These are phyloP conservation scores for Clonostachys rhizophaga DNA, from an alignment of 2,329 filamentous ascomycete genomes.

Conservation along the genomic window DNA sequence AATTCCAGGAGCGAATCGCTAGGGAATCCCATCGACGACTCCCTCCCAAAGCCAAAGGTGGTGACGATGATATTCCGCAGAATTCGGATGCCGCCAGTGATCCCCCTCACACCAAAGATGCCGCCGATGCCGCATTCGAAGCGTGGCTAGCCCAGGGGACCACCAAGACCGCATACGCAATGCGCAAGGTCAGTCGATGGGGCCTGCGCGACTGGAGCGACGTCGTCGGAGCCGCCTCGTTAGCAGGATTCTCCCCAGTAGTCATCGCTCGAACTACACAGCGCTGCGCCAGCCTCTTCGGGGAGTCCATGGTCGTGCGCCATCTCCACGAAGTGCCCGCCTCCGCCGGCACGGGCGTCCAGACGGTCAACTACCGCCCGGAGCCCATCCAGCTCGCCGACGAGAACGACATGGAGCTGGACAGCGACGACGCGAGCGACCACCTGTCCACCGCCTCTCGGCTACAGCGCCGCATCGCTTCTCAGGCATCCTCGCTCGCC, in stretches of 20 bases:
- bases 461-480: conserved; percentile 18
- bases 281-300: conserved; percentile 73
- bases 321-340: conserved; percentile 37
- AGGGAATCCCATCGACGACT: conserved; percentile 26
- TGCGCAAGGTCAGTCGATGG: conserved; percentile 1
- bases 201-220: conserved; percentile 77
- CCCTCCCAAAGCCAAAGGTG: conserved; percentile 18
- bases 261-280: conserved; percentile 66
- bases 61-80: conserved; percentile 25
- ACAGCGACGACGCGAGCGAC: conserved; percentile 9
- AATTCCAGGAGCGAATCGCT: conserved; percentile 32
- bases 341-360: conserved; percentile 12
- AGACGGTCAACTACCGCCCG: conserved; percentile 19
- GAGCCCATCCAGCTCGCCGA: conserved; percentile 14
- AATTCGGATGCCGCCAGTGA: conserved; percentile 17
- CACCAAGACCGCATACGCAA: neutral
- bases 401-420: conserved; percentile 11
- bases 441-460: conserved; percentile 1
- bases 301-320: conserved; percentile 62
- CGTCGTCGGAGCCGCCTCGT: conserved; percentile 71
- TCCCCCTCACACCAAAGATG: conserved; percentile 10
- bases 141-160: neutral
- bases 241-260: conserved; percentile 63
- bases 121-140: conserved; percentile 16
- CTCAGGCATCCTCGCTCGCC: conserved; percentile 20